Evolutionary conservation across 768 basidiomycete species (phyloP).

Genomic region (Trametes coccinea): DNA sequence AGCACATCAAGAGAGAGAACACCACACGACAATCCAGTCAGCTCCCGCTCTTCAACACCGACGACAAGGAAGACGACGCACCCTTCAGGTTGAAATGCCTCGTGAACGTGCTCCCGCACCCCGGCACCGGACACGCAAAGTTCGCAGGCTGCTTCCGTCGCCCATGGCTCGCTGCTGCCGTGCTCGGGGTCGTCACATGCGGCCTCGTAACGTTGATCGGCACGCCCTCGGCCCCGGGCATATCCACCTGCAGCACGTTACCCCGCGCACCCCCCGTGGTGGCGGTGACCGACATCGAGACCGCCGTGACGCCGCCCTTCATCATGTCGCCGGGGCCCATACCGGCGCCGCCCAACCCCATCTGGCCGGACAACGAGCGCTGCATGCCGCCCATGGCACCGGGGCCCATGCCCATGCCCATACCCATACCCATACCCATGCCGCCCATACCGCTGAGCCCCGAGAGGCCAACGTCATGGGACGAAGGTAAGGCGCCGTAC

Average conservation of each 20-base stretch:
- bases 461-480: conserved; percentile 15
- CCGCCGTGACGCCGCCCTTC: conserved; percentile 32
- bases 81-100: conserved; percentile 93
- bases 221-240: conserved; percentile 19
- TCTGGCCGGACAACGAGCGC: conserved; percentile 23
- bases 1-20: background rate
- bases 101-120: conserved; percentile 97
- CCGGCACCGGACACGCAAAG: conserved; percentile 89
- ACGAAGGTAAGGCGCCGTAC: conserved; percentile 46
- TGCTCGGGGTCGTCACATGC: conserved; percentile 90
- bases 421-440: conserved; percentile 21
- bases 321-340: conserved; percentile 18
- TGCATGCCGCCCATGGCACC: conserved; percentile 5
- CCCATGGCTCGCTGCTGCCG: conserved; percentile 82
- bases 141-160: conserved; percentile 87
- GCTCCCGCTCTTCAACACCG: conserved; percentile 9
- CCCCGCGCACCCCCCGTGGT: background rate
- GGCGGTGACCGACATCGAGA: conserved; percentile 22
- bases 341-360: conserved; percentile 11
- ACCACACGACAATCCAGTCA: background rate
- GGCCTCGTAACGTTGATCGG: conserved; percentile 47
- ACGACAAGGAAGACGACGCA: conserved; percentile 34
- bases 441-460: conserved; percentile 12
- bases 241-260: conserved; percentile 21
- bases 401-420: conserved; percentile 20